A percentile compares a stretch with the other conserved stretches of the same genome.
These are phyloP conservation scores for Acanthamoeba sp. DNA, from an alignment of 208 protist genomes.

Conservation along the genomic window DNA sequence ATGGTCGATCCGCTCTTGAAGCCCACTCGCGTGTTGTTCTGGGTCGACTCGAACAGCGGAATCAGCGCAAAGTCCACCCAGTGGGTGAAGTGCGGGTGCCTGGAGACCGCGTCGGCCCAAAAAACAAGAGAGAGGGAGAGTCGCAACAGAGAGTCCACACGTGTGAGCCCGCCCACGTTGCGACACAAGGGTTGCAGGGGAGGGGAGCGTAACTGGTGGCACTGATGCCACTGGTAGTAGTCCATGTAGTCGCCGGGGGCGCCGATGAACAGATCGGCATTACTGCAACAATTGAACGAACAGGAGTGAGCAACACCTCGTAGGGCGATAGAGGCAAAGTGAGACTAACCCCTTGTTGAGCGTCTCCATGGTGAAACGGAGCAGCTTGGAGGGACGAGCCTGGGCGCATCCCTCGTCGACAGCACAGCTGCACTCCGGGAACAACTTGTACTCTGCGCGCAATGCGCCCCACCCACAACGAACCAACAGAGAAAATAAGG, in stretches of 20 bases:
- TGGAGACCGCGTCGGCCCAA: no score
- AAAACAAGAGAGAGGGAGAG: no score
- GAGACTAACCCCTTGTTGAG: conserved; percentile 41
- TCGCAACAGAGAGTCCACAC: background rate
- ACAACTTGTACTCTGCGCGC: conserved; percentile 23
- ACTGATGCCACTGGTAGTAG: conserved; percentile 61
- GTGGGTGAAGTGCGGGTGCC: conserved; percentile 66
- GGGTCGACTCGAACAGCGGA: conserved; percentile 29
- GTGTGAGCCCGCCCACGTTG: background rate
- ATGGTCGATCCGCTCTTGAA: conserved; percentile 74
- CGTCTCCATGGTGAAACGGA: conserved; percentile 71
- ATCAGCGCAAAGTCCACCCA: conserved; percentile 54
- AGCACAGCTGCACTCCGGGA: conserved; percentile 16
- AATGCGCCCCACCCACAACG: no score
- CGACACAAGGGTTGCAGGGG: no score
- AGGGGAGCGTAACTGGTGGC: no score
- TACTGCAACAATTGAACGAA: background rate
- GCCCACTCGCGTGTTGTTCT: background rate
- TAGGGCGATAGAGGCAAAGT: background rate
- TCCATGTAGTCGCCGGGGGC: conserved; percentile 53
- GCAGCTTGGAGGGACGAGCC: background rate
- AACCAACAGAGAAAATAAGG: no score
- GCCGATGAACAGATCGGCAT: conserved; percentile 70
- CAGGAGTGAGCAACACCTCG: background rate
- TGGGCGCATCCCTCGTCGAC: conserved; percentile 53